phyloP scores from a whole-genome alignment of 2,329 filamentous ascomycete genomes.

The Cercospora zeina region DNA sequence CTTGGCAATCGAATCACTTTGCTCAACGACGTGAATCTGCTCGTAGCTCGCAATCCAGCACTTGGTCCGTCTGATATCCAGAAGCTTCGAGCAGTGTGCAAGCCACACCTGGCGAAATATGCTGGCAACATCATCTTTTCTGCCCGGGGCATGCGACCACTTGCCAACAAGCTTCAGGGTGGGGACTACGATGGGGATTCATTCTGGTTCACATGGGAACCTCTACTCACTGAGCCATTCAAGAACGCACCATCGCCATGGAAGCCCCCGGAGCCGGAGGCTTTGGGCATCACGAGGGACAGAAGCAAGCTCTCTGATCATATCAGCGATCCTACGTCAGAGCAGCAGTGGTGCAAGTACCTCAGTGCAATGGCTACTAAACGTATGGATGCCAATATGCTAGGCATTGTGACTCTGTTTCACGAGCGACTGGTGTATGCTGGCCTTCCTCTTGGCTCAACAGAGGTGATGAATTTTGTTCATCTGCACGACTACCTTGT shows the following conservation, averaged over 20 bases:
- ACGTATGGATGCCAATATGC: constrained; percentile 57
- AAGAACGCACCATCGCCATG: constrained; percentile 57
- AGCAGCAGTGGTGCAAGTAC: constrained; percentile 40
- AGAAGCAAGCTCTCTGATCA: constrained; percentile 52
- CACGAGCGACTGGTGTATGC: constrained; percentile 64
- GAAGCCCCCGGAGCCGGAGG: constrained; percentile 42
- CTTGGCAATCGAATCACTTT: constrained; percentile 45
- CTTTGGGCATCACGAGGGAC: constrained; percentile 55
- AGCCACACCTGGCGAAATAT: constrained; percentile 63
- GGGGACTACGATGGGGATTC: constrained; percentile 80
- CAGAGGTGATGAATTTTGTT: constrained; percentile 30
- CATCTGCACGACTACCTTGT: constrained; percentile 51
- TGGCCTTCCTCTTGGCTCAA: constrained; percentile 28
- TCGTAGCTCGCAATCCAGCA: constrained; percentile 69
- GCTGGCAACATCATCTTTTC: constrained; percentile 82
- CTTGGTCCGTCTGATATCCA: constrained; percentile 73
- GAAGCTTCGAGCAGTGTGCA: constrained; percentile 54
- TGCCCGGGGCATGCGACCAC: constrained; percentile 58
- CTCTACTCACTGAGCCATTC: constrained; percentile 65
- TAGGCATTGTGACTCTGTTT: constrained; percentile 65
- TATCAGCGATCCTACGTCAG: constrained; percentile 50
- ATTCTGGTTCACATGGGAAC: constrained; percentile 75
- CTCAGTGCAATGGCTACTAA: constrained; percentile 18
- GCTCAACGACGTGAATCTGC: constrained; percentile 59
- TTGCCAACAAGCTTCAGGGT: constrained; percentile 71